A percentile compares a stretch with the other conserved stretches of the same genome.
These are phyloP conservation scores for Physcia stellaris DNA, from an alignment of 495 filamentous ascomycete genomes.

Conservation along the genomic window DNA sequence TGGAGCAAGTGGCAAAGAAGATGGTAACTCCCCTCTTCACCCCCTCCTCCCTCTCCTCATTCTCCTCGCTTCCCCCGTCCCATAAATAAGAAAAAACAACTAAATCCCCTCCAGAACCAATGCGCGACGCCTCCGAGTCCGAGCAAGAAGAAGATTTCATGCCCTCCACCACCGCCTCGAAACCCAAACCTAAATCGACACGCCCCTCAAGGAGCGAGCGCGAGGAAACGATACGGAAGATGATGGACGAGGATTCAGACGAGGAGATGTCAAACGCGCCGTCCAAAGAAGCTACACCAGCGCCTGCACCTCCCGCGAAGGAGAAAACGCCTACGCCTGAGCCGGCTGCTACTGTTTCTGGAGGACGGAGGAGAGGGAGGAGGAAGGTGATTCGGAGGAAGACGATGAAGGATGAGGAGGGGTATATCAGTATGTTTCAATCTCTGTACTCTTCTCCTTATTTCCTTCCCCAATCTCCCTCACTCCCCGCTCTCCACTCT, in stretches of 20 bases:
- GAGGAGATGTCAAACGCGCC: slow-evolving; percentile 21
- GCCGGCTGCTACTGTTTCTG: no score
- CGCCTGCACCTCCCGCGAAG: no score
- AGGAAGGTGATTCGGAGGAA: slow-evolving; percentile 82
- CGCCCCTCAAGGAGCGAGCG: slow-evolving; percentile 53
- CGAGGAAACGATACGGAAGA: slow-evolving; percentile 56
- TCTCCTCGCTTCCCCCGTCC: no score
- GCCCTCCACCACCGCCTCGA: slow-evolving; percentile 21
- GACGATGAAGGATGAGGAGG: slow-evolving; percentile 81
- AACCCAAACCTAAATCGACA: slow-evolving; percentile 22
- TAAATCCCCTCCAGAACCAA: slow-evolving; percentile 23
- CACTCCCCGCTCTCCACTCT: no score
- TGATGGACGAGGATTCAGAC: slow-evolving; percentile 85
- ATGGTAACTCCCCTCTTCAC: no score
- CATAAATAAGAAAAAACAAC: no score
- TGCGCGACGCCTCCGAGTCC: slow-evolving; percentile 57
- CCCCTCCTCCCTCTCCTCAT: no score
- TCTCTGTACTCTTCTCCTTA: no score
- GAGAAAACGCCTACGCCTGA: no score
- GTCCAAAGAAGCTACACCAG: no score
- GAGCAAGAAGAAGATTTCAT: slow-evolving; percentile 54
- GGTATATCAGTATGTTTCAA: slow-evolving; percentile 66
- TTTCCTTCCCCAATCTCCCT: no score
- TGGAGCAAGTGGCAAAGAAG: no score
- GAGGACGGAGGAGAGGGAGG: slow-evolving; percentile 64